A percentile compares a stretch with the other conserved stretches of the same genome.
Conservation (phyloP, 2,329 filamentous ascomycete species). For the Pseudocercospora cruenta region DNA sequence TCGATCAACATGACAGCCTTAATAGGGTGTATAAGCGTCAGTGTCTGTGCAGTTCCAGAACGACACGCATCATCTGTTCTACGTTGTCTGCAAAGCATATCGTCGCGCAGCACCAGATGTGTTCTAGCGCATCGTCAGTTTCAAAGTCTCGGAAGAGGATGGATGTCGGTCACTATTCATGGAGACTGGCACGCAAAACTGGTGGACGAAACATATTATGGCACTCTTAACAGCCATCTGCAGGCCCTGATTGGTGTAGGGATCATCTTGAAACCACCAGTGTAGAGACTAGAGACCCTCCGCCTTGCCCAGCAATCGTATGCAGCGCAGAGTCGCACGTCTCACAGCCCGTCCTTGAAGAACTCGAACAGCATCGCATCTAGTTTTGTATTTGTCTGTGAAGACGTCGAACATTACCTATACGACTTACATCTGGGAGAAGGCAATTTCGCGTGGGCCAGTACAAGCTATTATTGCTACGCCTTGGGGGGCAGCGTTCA, state of each 20-base stretch:
- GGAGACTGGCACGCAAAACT: neutral
- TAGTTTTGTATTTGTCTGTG: neutral
- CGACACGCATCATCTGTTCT: neutral
- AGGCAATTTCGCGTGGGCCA: neutral
- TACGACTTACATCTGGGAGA: neutral
- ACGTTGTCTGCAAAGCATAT: neutral
- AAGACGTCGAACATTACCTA: neutral
- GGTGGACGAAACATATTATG: neutral
- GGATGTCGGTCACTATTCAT: neutral
- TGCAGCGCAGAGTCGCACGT: no score
- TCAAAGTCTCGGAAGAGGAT: neutral
- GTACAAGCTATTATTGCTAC: neutral
- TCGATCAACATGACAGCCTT: neutral
- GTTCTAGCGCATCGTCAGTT: neutral
- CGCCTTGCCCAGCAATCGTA: no score
- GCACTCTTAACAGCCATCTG: neutral
- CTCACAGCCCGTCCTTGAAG: no score
- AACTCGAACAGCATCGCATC: neutral
- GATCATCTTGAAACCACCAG: neutral
- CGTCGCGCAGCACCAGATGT: neutral
- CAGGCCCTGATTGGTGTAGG: neutral
- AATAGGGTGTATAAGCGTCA: neutral
- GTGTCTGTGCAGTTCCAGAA: neutral
- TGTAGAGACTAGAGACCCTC: neutral
- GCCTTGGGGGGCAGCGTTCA: neutral